A percentile compares a stretch with the other conserved stretches of the same genome.
Evolutionary conservation across 179 eudicot genomes (phyloP).

Genomic region (Silene noctiflora): DNA sequence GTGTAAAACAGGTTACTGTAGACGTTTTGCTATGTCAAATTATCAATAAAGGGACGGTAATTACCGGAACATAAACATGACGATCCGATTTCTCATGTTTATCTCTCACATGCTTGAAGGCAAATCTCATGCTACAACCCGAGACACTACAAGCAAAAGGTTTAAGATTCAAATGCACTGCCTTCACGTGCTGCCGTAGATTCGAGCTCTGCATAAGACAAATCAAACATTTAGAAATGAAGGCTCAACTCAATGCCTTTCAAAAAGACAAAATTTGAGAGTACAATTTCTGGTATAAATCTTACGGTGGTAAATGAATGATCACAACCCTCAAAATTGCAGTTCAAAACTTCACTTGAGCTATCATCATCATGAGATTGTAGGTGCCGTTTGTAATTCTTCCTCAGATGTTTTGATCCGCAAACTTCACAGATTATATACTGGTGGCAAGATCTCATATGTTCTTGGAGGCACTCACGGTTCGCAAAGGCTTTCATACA

Average conservation of each 20-base stretch:
- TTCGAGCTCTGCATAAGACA: slow-evolving; percentile 55
- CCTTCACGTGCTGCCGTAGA: slow-evolving; percentile 58
- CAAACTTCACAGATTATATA: slow-evolving; percentile 61
- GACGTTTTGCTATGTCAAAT: no score
- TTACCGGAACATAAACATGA: slow-evolving; percentile 41
- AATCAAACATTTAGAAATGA: no score
- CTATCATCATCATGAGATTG: slow-evolving; percentile 46
- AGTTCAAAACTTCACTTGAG: slow-evolving; percentile 40
- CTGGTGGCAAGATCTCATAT: slow-evolving; percentile 58
- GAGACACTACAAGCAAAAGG: slow-evolving; percentile 48
- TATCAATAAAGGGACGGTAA: background rate
- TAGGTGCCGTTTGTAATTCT: slow-evolving; percentile 66
- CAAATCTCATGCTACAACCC: slow-evolving; percentile 71
- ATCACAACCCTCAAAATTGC: slow-evolving; percentile 53
- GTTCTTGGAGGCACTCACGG: slow-evolving; percentile 57
- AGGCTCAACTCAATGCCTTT: no score
- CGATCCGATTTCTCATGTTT: slow-evolving; percentile 62
- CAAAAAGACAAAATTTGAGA: no score
- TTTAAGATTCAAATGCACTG: slow-evolving; percentile 36
- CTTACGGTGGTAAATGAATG: slow-evolving; percentile 64
- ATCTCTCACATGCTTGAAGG: slow-evolving; percentile 83
- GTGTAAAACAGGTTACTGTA: background rate
- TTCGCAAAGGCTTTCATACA: slow-evolving; percentile 69
- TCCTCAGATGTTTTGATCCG: slow-evolving; percentile 64
- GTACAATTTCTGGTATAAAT: background rate